These are phyloP conservation scores for Phytophthora ramorum DNA, from an alignment of 352 stramenopile genomes.

Conservation along the genomic window DNA sequence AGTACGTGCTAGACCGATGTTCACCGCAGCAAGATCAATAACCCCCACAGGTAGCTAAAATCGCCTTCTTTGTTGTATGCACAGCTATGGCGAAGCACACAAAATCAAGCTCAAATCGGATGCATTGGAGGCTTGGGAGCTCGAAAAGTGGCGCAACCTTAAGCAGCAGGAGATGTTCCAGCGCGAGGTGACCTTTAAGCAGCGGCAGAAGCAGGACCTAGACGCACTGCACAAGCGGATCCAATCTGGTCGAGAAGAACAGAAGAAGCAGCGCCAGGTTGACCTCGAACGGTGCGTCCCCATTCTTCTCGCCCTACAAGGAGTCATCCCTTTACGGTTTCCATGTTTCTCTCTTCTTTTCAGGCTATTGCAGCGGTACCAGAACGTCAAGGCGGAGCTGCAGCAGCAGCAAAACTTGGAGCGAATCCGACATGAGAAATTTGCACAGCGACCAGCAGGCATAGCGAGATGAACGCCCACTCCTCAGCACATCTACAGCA, in stretches of 20 bases:
- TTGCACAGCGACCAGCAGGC: conserved; percentile 50
- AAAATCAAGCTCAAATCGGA: conserved; percentile 98
- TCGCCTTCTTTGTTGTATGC: not conserved
- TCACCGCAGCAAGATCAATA: not conserved
- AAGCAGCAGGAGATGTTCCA: conserved; percentile 96
- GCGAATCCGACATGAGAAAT: conserved; percentile 89
- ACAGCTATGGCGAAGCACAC: conserved; percentile 93
- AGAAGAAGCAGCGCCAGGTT: conserved; percentile 95
- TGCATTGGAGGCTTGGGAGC: conserved; percentile 94
- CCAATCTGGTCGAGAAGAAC: conserved; percentile 93
- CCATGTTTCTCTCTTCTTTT: not conserved
- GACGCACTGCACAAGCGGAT: conserved; percentile 95
- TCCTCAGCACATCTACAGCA: not conserved
- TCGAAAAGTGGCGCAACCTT: conserved; percentile 95
- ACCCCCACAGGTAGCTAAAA: not conserved
- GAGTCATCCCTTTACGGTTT: not conserved
- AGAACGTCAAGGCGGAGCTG: conserved; percentile 96
- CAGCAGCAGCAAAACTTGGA: conserved; percentile 95
- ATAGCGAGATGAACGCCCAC: conserved; percentile 19
- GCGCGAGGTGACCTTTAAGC: conserved; percentile 95
- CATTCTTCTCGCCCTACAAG: not conserved
- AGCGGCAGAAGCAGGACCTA: conserved; percentile 93
- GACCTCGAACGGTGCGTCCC: conserved; percentile 88
- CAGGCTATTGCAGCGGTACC: conserved; percentile 92
- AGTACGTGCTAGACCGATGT: conserved; percentile 48